These are phyloP conservation scores for Acarospora socialis DNA, from an alignment of 2,329 filamentous ascomycete species.

Conservation along the genomic window DNA sequence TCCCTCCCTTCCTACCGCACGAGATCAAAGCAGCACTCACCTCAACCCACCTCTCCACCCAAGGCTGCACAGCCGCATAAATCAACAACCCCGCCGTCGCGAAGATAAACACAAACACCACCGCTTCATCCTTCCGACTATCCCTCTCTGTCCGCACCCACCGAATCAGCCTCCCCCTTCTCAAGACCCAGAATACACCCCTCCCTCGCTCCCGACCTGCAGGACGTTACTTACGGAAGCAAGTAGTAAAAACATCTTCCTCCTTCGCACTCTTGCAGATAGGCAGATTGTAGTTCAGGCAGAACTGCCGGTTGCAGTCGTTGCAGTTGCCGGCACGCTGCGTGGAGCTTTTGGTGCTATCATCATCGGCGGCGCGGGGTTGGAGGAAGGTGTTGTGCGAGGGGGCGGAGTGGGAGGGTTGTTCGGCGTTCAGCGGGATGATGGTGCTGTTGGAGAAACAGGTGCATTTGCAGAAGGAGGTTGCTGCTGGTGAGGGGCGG, in stretches of 20 bases:
- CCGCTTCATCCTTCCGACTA: slow-evolving; percentile 51
- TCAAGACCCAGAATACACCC: not conserved
- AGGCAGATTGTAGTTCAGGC: slow-evolving; percentile 45
- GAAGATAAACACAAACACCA: slow-evolving; percentile 52
- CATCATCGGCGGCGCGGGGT: slow-evolving; percentile 15
- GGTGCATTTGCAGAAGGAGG: slow-evolving; percentile 59
- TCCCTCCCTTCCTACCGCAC: not conserved
- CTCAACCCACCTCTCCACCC: slow-evolving; percentile 41
- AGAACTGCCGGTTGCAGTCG: slow-evolving; percentile 55
- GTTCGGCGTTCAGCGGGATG: slow-evolving; percentile 42
- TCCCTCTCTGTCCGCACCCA: slow-evolving; percentile 39
- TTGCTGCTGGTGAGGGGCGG: slow-evolving; percentile 28
- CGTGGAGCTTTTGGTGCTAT: slow-evolving; percentile 14
- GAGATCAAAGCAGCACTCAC: slow-evolving; percentile 22
- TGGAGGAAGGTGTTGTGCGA: slow-evolving; percentile 8
- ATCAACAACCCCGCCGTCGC: slow-evolving; percentile 45
- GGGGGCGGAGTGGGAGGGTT: slow-evolving; percentile 5
- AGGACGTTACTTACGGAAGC: slow-evolving; percentile 39
- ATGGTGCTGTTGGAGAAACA: slow-evolving; percentile 55
- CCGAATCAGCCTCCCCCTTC: not conserved
- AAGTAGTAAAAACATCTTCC: slow-evolving; percentile 50
- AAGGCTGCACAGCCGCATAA: slow-evolving; percentile 47
- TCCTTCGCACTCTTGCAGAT: slow-evolving; percentile 48
- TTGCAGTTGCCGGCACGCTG: slow-evolving; percentile 40
- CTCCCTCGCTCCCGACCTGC: not conserved